These are phyloP conservation scores for Pythium guiyangense DNA, from an alignment of 352 stramenopile genomes.

Conservation along the genomic window DNA sequence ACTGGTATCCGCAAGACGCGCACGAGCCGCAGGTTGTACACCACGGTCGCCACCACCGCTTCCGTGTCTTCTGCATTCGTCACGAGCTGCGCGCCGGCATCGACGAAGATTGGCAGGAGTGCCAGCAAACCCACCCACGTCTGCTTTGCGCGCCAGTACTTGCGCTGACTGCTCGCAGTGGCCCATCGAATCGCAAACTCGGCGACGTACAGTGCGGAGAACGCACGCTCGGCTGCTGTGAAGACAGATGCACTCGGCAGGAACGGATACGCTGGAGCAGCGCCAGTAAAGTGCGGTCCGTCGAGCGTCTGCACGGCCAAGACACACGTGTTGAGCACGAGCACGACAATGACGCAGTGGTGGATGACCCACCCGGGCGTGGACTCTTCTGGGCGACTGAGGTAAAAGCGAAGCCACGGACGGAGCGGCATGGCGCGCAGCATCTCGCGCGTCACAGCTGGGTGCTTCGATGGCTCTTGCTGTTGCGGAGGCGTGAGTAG, in stretches of 20 bases:
- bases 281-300: constrained; percentile 32
- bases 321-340: constrained; percentile 28
- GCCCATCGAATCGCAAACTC: constrained; percentile 36
- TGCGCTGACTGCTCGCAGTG: constrained; percentile 16
- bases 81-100: constrained; percentile 10
- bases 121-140: constrained; percentile 33
- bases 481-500: constrained; percentile 4
- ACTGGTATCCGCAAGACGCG: constrained; percentile 32
- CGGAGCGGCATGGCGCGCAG: constrained; percentile 29
- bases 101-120: constrained; percentile 25
- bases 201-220: constrained; percentile 37
- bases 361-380: constrained; percentile 33
- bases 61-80: not conserved
- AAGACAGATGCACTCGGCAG: constrained; percentile 29
- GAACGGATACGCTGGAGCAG: constrained; percentile 38
- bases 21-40: constrained; percentile 26
- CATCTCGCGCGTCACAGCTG: constrained; percentile 4
- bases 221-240: constrained; percentile 19
- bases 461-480: not conserved
- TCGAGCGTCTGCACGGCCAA: constrained; percentile 49
- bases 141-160: constrained; percentile 25
- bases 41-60: not conserved
- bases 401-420: constrained; percentile 30
- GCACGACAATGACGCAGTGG: constrained; percentile 25
- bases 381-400: constrained; percentile 37